Conservation (phyloP, 2,329 filamentous ascomycete species). For the Pseudogymnoascus destructans region DNA sequence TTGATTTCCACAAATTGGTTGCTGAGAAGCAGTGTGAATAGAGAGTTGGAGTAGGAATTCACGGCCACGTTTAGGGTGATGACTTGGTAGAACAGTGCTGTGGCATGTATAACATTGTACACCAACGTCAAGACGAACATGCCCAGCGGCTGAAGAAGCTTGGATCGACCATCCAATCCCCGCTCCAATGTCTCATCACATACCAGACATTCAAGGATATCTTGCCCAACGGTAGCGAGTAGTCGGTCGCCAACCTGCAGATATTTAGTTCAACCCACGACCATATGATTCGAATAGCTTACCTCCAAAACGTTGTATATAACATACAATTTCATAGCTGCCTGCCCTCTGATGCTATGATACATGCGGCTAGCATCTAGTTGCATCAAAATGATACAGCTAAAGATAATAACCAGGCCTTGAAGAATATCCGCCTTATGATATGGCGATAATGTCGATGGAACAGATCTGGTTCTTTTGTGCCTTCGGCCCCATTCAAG, state of each 20-base stretch:
- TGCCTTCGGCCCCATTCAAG: slow-evolving; percentile 35
- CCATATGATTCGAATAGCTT: slow-evolving; percentile 14
- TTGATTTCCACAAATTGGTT: slow-evolving; percentile 99
- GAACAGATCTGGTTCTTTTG: slow-evolving; percentile 67
- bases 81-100: slow-evolving; percentile 89
- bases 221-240: slow-evolving; percentile 82
- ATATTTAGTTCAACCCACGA: slow-evolving; percentile 42
- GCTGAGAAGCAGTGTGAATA: slow-evolving; percentile 82
- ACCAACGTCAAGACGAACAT: slow-evolving; percentile 78
- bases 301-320: slow-evolving; percentile 96
- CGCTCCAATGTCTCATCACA: slow-evolving; percentile 85
- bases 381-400: slow-evolving; percentile 72
- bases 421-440: slow-evolving; percentile 94
- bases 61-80: slow-evolving; percentile 96
- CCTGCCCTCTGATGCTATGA: slow-evolving; percentile 90
- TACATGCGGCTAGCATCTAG: slow-evolving; percentile 97
- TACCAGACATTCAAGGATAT: slow-evolving; percentile 91
- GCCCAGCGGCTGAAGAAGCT: slow-evolving; percentile 74
- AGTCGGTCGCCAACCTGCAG: slow-evolving; percentile 77
- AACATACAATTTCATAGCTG: slow-evolving; percentile 95
- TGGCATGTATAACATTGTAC: slow-evolving; percentile 81
- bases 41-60: slow-evolving; percentile 94
- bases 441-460: slow-evolving; percentile 71
- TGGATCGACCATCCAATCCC: slow-evolving; percentile 77
- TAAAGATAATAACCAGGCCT: slow-evolving; percentile 75